Conservation (phyloP, 2,329 filamentous ascomycete genomes). For the Phoma sp. region DNA sequence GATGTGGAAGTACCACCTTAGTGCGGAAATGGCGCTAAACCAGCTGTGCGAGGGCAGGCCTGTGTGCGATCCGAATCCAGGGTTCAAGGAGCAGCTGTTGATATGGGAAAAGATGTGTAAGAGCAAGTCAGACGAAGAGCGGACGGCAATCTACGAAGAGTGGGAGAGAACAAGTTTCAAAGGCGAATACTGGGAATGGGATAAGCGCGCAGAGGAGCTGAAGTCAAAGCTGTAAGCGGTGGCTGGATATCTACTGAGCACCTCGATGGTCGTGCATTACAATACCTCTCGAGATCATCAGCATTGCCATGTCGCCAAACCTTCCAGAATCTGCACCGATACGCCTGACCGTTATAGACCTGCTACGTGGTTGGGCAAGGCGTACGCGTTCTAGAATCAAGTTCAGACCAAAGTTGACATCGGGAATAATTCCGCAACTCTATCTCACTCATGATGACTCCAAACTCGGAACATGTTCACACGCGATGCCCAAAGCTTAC, state of each 20-base stretch:
- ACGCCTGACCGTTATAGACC: too few relatives aligned
- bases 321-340: not conserved
- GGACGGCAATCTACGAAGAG: slow-evolving; percentile 39
- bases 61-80: slow-evolving; percentile 44
- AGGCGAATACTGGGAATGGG: slow-evolving; percentile 51
- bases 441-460: not conserved
- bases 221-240: slow-evolving; percentile 19
- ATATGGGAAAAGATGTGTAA: slow-evolving; percentile 41
- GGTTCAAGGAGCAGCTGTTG: slow-evolving; percentile 45
- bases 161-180: slow-evolving; percentile 45
- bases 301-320: not conserved
- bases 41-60: slow-evolving; percentile 43
- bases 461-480: not conserved
- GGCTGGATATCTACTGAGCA: not conserved
- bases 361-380: not conserved
- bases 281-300: not conserved
- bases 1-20: slow-evolving; percentile 37
- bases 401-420: not conserved
- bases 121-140: slow-evolving; percentile 22
- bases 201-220: slow-evolving; percentile 23
- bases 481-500: not conserved
- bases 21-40: slow-evolving; percentile 28
- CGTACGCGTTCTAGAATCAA: not conserved
- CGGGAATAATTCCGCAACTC: slow-evolving; percentile 13
- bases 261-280: not conserved